Evolutionary conservation across 768 basidiomycete genomes (phyloP), one percentile per base, ranked within the genome.

Genomic region (Hygrocybe coccinea): DNA sequence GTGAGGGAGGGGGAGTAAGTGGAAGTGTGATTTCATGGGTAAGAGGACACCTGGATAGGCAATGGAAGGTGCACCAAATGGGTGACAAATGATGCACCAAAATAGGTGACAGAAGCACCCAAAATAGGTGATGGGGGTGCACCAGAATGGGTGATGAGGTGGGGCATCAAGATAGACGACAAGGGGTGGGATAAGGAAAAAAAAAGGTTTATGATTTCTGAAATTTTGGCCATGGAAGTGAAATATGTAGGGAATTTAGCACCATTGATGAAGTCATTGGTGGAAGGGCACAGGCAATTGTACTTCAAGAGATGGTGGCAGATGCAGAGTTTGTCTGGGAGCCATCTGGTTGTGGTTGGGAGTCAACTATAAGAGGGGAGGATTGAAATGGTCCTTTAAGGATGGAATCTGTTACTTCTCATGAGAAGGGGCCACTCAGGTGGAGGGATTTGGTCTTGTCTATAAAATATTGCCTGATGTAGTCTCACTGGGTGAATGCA

Each of bases 321-420:
- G 9, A 63, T 49, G 0, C 59, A 57, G 29, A 57, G 41, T 52
- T 68, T 68, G 24, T 60, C 61, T 11, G 61, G 49, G 14, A 55
- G 36, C 57, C 36, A 11, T 29, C 48, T 15, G 36, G 57, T 45
- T 56, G 56, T 12, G 36, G 37, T 52, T 56, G 56, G n/a, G 45
- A 21, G n/a, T 43, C 21, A 11, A 56, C 38, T 9, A 50, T 56
- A 25, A 56, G 44, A 5, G 66, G 67, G 3, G 65, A 63, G 5
- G 29, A 29, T 21, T 64, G 59, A 50, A 71, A 73, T 8, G 66
- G 65, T 3, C 71, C 68, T 1, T 55, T 17, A 2, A 73, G 48
- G 15, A 71, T 60, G 3, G 7, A 9, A 17, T 69, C 65, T 0
- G 61, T 41, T n/a, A 65, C 59, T 0, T 50, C 46, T 2, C 44